Evolutionary conservation across 129 eudicot genomes (phyloP), one percentile per base, ranked within the genome.

Genomic region (Tagetes patula): DNA sequence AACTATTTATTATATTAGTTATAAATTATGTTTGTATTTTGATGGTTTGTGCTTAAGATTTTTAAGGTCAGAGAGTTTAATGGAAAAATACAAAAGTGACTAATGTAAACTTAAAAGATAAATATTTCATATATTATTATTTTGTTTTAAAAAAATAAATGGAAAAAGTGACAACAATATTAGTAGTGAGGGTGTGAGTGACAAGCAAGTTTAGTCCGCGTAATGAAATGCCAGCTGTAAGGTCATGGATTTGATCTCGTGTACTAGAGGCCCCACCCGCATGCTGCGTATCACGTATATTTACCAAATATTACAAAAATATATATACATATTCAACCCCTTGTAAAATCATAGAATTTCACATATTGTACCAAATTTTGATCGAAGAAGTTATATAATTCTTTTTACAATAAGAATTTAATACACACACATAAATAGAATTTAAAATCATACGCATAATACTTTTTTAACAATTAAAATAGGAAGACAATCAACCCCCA

Each of bases 221-320:
- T 78, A 79, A 72, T 30, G 36, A 39, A 50, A 41, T 54, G 73
- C 77, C 82, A 78, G 82, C 77, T 78, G 77, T 78, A 72, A 72
- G 78, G 74, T 31, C 73, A 65, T 79, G 78, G 78, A 78, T 71
- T 77, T 77, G 67, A 64, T 78, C 61, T 61, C 74, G 82, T 79
- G 73, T 72, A 56, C 9, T 4, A 62, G 72, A 73, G 82, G 73
- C 68, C 46, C 33, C 34, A 8, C 34, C 32, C 34, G 36, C 34
- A 76, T 45, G 38, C 36, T 47, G 48, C 66, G 30, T 46, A 54
- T 77, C 68, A 78, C 43, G 66, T 52, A 70, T 78, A 4, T 11
- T 49, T 60, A 20, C 27, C 27, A 20, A 20, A 20, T 20, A 1
- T 2, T 1, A 50, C 10, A 27, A 56, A 36, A n/a, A 42, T 10